Base-by-base conservation (phyloP, 164 flowering plant species). In the Macadamia tetraphylla region DNA sequence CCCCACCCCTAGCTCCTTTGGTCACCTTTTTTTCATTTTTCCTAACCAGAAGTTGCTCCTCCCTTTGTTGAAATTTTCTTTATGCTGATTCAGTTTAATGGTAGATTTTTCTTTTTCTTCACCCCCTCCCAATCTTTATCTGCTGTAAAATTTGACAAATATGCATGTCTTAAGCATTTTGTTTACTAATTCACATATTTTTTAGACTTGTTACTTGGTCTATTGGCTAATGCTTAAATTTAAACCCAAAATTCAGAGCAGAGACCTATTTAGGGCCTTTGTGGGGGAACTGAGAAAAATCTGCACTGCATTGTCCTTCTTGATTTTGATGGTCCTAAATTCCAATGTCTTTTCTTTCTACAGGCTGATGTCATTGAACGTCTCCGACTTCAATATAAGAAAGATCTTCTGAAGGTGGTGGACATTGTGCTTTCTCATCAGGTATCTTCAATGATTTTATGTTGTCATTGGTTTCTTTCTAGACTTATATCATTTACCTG, bases 311-410 rank as follows among this genome's bases (percentile, higher is more conserved):
- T 17, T 35, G 1, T 40, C 35, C 52, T 15, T 6, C 48, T 35
- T 35, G 42, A 29, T 23, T 42, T 18, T 46, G 15, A 35, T 48
- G 53, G 17, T 63, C 30, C 14, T 51, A 6, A 60, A 49, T 60
- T 52, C 60, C 40, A 46, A 46, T 43, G 65, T 9, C 60, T 67
- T 67, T 66, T 15, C 48, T 51, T 65, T 79, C 62, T 74, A 40
- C 77, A 95, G 99, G 96, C 99, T 76, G 99, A 95, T 84, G 98
- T 95, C 51, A 95, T 95, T 78, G 99, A 95, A 70, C 93, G 92
- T n/a, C 96, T 95, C 63, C 86, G 99, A 49, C 96, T 89, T 71
- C 96, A 88, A 65, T 86, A 89, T 74, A 89, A 87, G 80, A 95
- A 95, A 76, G 98, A 95, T 82, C 87, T 95, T 32, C 70, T 87